These are phyloP conservation scores for Hymenoscyphus linearis DNA, from an alignment of 2,329 filamentous ascomycete species.

Conservation along the genomic window DNA sequence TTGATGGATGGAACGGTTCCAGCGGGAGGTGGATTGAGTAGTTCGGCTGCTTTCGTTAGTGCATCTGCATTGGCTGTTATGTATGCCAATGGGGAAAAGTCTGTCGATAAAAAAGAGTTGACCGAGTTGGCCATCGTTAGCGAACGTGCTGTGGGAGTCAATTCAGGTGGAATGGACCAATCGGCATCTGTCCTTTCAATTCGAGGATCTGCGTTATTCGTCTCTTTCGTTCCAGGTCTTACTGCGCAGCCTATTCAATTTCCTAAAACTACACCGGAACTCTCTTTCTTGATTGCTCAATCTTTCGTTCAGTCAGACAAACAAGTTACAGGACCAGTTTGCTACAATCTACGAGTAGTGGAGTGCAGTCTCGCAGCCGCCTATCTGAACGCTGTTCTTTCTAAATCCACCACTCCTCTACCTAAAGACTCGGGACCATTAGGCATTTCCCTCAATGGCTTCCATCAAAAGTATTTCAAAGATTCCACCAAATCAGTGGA, in stretches of 20 bases:
- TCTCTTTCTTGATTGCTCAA: slow-evolving; percentile 90
- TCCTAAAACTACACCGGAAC: slow-evolving; percentile 72
- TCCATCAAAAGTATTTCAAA: slow-evolving; percentile 75
- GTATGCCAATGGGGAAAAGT: slow-evolving; percentile 71
- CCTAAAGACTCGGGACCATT: slow-evolving; percentile 76
- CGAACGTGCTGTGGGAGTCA: slow-evolving; percentile 90
- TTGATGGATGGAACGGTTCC: slow-evolving; percentile 90
- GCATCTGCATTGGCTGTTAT: slow-evolving; percentile 84
- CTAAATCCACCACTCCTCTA: slow-evolving; percentile 53
- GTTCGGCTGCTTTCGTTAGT: slow-evolving; percentile 89
- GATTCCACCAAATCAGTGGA: slow-evolving; percentile 38
- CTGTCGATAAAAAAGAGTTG: slow-evolving; percentile 84
- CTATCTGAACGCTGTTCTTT: slow-evolving; percentile 54
- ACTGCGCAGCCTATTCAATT: slow-evolving; percentile 73
- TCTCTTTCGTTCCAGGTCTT: slow-evolving; percentile 79
- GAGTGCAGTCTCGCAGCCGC: slow-evolving; percentile 87
- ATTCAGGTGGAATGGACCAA: slow-evolving; percentile 98
- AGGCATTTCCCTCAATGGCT: slow-evolving; percentile 75
- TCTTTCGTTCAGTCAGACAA: slow-evolving; percentile 94
- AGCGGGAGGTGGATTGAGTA: slow-evolving; percentile 85
- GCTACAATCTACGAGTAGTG: slow-evolving; percentile 95
- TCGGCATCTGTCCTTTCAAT: slow-evolving; percentile 91
- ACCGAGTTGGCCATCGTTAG: slow-evolving; percentile 92
- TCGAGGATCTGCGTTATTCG: slow-evolving; percentile 79
- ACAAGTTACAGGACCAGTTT: slow-evolving; percentile 84